phyloP scores from a whole-genome alignment of 1,139 yeast species.

The Lodderomyces theae region DNA sequence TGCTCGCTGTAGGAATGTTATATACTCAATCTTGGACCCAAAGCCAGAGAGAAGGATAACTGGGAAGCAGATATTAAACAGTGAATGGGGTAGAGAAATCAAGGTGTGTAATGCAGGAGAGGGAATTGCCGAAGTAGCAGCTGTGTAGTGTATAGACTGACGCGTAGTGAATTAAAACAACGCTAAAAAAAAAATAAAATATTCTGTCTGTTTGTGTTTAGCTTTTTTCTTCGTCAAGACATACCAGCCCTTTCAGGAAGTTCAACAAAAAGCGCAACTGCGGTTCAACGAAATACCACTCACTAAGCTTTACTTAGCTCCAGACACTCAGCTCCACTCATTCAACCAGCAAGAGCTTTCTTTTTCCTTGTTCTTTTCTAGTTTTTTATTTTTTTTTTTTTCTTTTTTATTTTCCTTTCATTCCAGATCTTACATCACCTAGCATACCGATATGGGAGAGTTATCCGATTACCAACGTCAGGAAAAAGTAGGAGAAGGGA shows the following conservation, averaged over 20 bases:
- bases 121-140: slow-evolving; percentile 7
- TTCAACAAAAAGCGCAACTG: too few relatives aligned
- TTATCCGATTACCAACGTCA: slow-evolving; percentile 87
- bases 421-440: neutral
- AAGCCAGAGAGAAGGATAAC: slow-evolving; percentile 83
- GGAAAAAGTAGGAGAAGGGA: slow-evolving; percentile 97
- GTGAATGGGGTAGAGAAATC: slow-evolving; percentile 93
- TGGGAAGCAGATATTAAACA: slow-evolving; percentile 80
- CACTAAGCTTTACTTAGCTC: too few relatives aligned
- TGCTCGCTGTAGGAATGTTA: slow-evolving; percentile 86
- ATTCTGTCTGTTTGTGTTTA: neutral
- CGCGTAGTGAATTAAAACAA: too few relatives aligned
- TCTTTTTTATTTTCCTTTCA: slow-evolving; percentile 1
- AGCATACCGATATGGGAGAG: slow-evolving; percentile 67
- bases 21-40: slow-evolving; percentile 89
- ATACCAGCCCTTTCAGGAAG: neutral
- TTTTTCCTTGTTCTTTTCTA: neutral
- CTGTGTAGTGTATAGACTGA: too few relatives aligned
- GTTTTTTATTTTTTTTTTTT: too few relatives aligned
- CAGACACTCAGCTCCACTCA: neutral
- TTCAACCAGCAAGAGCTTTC: neutral
- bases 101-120: slow-evolving; percentile 68
- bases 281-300: too few relatives aligned
- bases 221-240: neutral
- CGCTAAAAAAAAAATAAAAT: neutral